phyloP scores from a whole-genome alignment of 441 rosid species.

The Populus trichocarpa region DNA sequence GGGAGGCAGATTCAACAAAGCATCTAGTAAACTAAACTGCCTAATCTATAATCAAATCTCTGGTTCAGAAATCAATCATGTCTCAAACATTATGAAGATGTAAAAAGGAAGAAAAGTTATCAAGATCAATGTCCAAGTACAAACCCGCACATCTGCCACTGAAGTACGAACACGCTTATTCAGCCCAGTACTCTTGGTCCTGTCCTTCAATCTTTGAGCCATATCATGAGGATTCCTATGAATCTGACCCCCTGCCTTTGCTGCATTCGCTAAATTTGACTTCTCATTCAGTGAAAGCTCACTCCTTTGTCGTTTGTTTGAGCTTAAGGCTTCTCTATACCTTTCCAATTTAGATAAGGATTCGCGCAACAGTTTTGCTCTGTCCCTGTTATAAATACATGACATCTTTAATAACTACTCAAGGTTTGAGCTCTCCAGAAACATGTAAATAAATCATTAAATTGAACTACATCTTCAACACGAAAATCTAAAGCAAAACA shows the following conservation, averaged over 20 bases:
- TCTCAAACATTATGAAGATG: not conserved
- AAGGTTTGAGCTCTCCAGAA: conserved; percentile 9
- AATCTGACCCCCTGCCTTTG: conserved; percentile 39
- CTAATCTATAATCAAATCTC: not conserved
- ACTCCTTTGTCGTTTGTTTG: conserved; percentile 48
- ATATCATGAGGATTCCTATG: conserved; percentile 44
- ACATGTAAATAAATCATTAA: not conserved
- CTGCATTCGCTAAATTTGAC: conserved; percentile 34
- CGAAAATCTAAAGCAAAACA: not conserved
- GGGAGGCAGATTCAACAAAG: not conserved
- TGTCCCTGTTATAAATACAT: conserved; percentile 35
- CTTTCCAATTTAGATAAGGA: conserved; percentile 45
- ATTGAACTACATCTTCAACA: not conserved
- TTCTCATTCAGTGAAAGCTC: conserved; percentile 46
- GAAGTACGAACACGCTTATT: conserved; percentile 53
- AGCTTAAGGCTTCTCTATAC: conserved; percentile 35
- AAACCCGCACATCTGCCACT: conserved; percentile 56
- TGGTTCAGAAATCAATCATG: not conserved
- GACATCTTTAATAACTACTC: conserved; percentile 18
- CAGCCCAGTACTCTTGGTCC: conserved; percentile 45
- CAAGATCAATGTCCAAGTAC: conserved; percentile 19
- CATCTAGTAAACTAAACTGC: not conserved
- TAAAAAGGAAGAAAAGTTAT: not conserved
- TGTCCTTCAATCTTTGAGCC: conserved; percentile 53
- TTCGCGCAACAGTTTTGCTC: conserved; percentile 40